Conservation (phyloP, 768 basidiomycete species). For the Pisolithus marmoratus region DNA sequence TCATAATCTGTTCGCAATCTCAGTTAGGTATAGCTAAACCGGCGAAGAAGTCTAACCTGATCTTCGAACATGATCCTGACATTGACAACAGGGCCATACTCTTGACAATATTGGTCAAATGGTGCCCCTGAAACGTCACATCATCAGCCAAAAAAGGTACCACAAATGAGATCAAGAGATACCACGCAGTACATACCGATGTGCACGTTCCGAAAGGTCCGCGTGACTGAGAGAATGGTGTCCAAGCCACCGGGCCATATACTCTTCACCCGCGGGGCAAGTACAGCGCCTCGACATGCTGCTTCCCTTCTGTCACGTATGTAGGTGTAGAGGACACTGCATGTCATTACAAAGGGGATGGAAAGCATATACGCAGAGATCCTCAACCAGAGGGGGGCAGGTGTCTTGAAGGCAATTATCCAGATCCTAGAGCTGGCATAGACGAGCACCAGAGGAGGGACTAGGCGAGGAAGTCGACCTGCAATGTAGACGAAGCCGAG, state of each 20-base stretch:
- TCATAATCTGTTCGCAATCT: constrained; percentile 32
- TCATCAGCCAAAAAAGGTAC: too few species aligned
- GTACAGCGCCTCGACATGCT: constrained; percentile 2
- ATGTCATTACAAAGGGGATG: constrained; percentile 17
- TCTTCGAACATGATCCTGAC: constrained; percentile 33
- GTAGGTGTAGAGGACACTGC: constrained; percentile 35
- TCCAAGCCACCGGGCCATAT: constrained; percentile 35
- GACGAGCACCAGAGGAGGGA: constrained; percentile 12
- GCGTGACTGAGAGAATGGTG: constrained; percentile 17
- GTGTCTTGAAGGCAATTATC: constrained; percentile 2
- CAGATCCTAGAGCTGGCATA: constrained; percentile 12
- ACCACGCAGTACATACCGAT: constrained; percentile 18
- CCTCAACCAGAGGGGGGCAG: constrained; percentile 14
- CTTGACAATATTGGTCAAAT: constrained; percentile 16
- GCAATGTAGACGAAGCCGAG: constrained; percentile 29
- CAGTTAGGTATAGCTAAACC: background rate
- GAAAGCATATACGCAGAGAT: constrained; percentile 15
- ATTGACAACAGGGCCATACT: constrained; percentile 29
- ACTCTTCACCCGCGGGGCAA: constrained; percentile 29
- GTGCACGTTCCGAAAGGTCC: constrained; percentile 21
- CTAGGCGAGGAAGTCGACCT: constrained; percentile 19
- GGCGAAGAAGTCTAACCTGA: constrained; percentile 22
- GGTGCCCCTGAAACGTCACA: too few species aligned
- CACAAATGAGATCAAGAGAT: background rate
- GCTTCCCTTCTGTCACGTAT: constrained; percentile 33